Percentiles rank a stretch among this genome's conserved stretches.
These are phyloP conservation scores for Graphilbum fragrans DNA, from an alignment of 2,329 filamentous ascomycete species.

Conservation along the genomic window DNA sequence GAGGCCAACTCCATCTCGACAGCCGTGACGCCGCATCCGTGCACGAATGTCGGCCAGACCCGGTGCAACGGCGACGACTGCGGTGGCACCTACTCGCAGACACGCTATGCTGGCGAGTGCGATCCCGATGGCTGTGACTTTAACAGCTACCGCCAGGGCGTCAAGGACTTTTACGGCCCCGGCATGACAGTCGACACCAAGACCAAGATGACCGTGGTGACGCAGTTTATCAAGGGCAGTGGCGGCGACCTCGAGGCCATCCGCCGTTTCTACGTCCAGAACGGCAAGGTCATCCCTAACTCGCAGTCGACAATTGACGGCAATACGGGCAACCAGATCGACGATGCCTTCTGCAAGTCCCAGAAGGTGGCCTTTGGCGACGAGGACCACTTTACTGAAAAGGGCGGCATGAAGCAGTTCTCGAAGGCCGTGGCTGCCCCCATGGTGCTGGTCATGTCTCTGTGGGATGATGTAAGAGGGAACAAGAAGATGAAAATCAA, in stretches of 20 bases:
- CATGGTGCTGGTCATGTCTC: constrained; percentile 50
- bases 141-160: constrained; percentile 52
- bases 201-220: constrained; percentile 47
- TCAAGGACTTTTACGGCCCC: constrained; percentile 40
- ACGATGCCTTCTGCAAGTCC: constrained; percentile 37
- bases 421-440: constrained; percentile 35
- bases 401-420: constrained; percentile 44
- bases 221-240: constrained; percentile 45
- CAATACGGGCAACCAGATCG: constrained; percentile 26
- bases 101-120: constrained; percentile 34
- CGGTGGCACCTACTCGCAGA: constrained; percentile 32
- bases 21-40: constrained; percentile 47
- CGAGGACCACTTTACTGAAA: constrained; percentile 32
- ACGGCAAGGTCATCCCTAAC: constrained; percentile 38
- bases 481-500: neutral
- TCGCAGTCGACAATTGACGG: constrained; percentile 24
- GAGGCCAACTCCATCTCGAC: constrained; percentile 26
- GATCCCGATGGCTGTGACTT: constrained; percentile 55
- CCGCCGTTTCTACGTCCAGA: constrained; percentile 48
- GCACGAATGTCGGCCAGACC: constrained; percentile 28
- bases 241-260: constrained; percentile 36
- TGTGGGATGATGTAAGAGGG: constrained; percentile 42
- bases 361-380: constrained; percentile 44
- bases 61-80: constrained; percentile 29
- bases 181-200: constrained; percentile 45